Evolutionary conservation across 1,284 basidiomycete species (phyloP).

Genomic region (Wolfiporia cocos): DNA sequence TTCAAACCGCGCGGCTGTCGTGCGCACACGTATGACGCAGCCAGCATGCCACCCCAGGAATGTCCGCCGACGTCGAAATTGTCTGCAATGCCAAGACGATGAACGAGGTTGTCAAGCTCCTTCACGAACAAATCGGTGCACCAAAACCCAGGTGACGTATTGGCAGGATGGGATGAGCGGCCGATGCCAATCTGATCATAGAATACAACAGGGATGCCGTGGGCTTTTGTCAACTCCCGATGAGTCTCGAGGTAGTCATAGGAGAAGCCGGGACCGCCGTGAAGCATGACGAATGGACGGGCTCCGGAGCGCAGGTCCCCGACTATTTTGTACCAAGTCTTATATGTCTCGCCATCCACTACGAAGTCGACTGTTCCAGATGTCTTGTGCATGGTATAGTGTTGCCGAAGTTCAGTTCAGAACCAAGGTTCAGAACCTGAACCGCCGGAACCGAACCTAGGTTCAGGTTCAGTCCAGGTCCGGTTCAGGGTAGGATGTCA

Average conservation of each 20-base stretch:
- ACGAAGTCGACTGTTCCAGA: slow-evolving; percentile 7
- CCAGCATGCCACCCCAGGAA: slow-evolving; percentile 31
- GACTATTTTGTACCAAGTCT: slow-evolving; percentile 15
- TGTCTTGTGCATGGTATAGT: neutral
- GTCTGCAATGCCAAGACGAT: slow-evolving; percentile 20
- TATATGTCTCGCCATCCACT: slow-evolving; percentile 14
- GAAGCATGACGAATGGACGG: slow-evolving; percentile 28
- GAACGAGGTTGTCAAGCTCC: slow-evolving; percentile 27
- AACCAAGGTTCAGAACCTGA: too few species aligned
- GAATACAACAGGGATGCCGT: slow-evolving; percentile 24
- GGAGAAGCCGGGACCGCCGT: slow-evolving; percentile 29
- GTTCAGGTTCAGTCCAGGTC: too few species aligned
- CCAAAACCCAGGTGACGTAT: slow-evolving; percentile 26
- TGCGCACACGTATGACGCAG: slow-evolving; percentile 15
- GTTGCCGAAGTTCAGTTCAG: too few species aligned
- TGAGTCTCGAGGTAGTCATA: slow-evolving; percentile 23
- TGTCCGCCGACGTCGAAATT: slow-evolving; percentile 27
- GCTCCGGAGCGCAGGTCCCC: slow-evolving; percentile 11
- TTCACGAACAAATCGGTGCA: slow-evolving; percentile 26
- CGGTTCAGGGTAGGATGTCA: too few species aligned
- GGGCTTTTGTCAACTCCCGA: slow-evolving; percentile 14
- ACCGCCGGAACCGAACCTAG: too few species aligned
- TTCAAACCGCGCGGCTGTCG: slow-evolving; percentile 23
- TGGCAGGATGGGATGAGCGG: slow-evolving; percentile 23
- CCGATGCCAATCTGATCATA: slow-evolving; percentile 32